Evolutionary conservation across 768 basidiomycete species (phyloP), one percentile per base, ranked within the genome.

Genomic region (Rhizopogon rudus): DNA sequence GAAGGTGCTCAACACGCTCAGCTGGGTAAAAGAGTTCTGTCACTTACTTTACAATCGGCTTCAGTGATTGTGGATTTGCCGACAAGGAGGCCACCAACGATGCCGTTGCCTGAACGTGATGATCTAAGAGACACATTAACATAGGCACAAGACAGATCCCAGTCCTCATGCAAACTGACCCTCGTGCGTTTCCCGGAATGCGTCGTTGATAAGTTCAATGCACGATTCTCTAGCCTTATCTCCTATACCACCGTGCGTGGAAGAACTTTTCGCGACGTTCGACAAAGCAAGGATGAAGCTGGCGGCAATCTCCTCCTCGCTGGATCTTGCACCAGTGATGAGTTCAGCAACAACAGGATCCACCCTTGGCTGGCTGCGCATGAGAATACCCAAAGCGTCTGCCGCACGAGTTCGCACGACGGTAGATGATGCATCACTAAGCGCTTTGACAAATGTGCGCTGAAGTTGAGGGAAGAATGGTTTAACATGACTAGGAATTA

Each of bases 381-480:
- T 97, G 64, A 99, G 75, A 3, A 85, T 80, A 12, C 95, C 95
- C 1, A 98, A 78, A 10, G 91, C 95, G 40, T 86, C 80, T 0
- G 86, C 93, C 0, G 93, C 94, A 52, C 84, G 84, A 56, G 77
- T 85, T 51, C 96, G 84, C 25, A 98, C 92, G 14, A 83, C 81
- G 1, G 81, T 73, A 58, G 90, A 92, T 2, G 87, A 78, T 7
- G 87, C 70, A 67, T 98, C 95, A 54, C 87, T 82, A 2, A 88
- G 80, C 43, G 93, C 90, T 74, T 98, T 98, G 67, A 97, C 89
- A 64, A 98, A 98, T 0, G 94, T 98, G 35, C 95, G 83, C 64
- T 98, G 96, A 35, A 98, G 73, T 64, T 98, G 97, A 2, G 96
- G 97, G 81, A 98, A 98, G 86, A 98, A 98, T 3, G 96, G 96